Base-by-base conservation (phyloP, 2,329 filamentous ascomycete genomes). In the Penicillium verrucosum region DNA sequence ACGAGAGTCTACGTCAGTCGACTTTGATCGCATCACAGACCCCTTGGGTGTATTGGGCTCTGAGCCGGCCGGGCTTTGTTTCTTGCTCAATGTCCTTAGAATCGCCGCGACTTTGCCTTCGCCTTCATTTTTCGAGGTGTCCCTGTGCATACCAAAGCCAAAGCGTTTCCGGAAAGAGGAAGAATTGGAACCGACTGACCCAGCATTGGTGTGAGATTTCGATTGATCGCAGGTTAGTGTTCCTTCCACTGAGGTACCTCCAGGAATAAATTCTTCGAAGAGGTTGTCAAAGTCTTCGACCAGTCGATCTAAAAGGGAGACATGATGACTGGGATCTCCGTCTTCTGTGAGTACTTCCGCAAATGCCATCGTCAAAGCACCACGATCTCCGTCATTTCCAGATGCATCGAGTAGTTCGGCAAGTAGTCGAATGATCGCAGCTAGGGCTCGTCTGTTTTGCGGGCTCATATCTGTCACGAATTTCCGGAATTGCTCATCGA, bases 41-140 rank as follows among this genome's bases (percentile, higher is more conserved):
- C 79, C 85, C 70, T 86, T 90, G 3, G 89, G 87, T 38, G 90
- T 73, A 70, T 84, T 90, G 16, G 82, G 77, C 87, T 90, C 64
- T 79, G 85, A 52, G 79, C 85, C 59, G 79, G 82, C 81, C 75
- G 65, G 82, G 75, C 53, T 88, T 82, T 78, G 82, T 74, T 77
- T 90, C 77, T 96, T 96, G 79, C 92, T 96, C 62, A 96, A 77
- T n/a, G 85, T 92, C 54, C 92, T 85, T 85, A 92, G 92, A 23
- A 96, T 85, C 0, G 90, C 93, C 41, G 86, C 81, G 37, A 90
- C 85, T 62, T 85, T 84, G 42, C 90, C 89, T 42, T 85, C 78
- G 38, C 85, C 83, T 54, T 87, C 83, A 23, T 81, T 83, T 71
- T 88, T 93, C 77, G 89, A 92, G 67, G 89, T 92, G 65, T 94